Percentiles rank a stretch among this genome's conserved stretches.
phyloP scores from a whole-genome alignment of 73 alveolate genomes.

The Effrenium voratum region DNA sequence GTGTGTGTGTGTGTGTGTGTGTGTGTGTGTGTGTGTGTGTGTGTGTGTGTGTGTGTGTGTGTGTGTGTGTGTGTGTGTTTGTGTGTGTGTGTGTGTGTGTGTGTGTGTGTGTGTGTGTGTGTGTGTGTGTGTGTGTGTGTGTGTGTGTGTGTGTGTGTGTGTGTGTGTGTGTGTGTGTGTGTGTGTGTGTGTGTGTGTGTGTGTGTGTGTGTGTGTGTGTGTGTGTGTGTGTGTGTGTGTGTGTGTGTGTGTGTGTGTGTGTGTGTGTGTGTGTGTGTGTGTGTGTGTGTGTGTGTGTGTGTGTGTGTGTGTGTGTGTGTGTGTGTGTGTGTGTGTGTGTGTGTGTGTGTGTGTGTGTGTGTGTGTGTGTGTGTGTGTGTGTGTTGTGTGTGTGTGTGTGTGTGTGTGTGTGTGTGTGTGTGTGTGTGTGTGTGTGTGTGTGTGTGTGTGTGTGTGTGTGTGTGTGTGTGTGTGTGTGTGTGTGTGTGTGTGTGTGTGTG shows the following conservation, averaged over 20 bases:
- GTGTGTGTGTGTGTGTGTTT: conserved; percentile 41
- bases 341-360: conserved; percentile 49
- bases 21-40: conserved; percentile 32
- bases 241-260: conserved; percentile 22
- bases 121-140: conserved; percentile 51
- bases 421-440: conserved; percentile 28
- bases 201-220: conserved; percentile 51
- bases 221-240: conserved; percentile 44
- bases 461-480: conserved; percentile 51
- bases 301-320: conserved; percentile 29
- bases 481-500: conserved; percentile 49
- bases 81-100: conserved; percentile 49
- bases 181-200: conserved; percentile 53
- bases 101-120: conserved; percentile 14
- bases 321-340: conserved; percentile 51
- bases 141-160: conserved; percentile 32
- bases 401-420: conserved; percentile 39
- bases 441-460: conserved; percentile 41
- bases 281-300: conserved; percentile 32
- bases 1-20: conserved; percentile 45
- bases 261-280: conserved; percentile 45
- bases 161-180: conserved; percentile 20
- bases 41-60: conserved; percentile 29
- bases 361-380: not conserved
- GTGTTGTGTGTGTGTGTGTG: conserved; percentile 8